Evolutionary conservation across 805 yeast species (phyloP).

Genomic region (Schwanniomyces sp.): DNA sequence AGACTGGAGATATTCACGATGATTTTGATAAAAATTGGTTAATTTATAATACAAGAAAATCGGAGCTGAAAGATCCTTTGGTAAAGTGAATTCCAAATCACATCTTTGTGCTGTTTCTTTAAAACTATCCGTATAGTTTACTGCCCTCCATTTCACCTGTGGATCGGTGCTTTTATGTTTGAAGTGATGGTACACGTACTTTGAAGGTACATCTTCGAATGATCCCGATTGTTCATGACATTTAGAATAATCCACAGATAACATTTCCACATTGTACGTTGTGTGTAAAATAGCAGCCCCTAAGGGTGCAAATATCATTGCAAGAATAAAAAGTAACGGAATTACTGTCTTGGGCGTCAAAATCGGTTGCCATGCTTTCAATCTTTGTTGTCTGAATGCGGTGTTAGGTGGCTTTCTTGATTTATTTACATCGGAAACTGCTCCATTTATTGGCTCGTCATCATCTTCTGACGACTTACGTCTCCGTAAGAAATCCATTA

Average conservation of each 20-base stretch:
- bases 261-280: slow-evolving; percentile 74
- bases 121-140: slow-evolving; percentile 29
- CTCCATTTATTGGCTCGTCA: slow-evolving; percentile 11
- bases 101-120: slow-evolving; percentile 50
- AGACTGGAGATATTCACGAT: slow-evolving; percentile 87
- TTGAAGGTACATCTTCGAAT: slow-evolving; percentile 56
- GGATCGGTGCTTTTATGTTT: slow-evolving; percentile 38
- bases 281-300: slow-evolving; percentile 83
- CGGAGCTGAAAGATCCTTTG: slow-evolving; percentile 68
- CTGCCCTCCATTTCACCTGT: slow-evolving; percentile 65
- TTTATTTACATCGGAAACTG: slow-evolving; percentile 22
- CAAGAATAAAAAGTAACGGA: slow-evolving; percentile 73
- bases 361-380: slow-evolving; percentile 81
- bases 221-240: slow-evolving; percentile 55
- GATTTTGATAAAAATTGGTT: slow-evolving; percentile 92
- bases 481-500: slow-evolving; percentile 37
- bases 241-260: slow-evolving; percentile 71
- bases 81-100: slow-evolving; percentile 67
- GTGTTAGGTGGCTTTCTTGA: slow-evolving; percentile 56
- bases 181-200: slow-evolving; percentile 63
- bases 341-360: slow-evolving; percentile 88
- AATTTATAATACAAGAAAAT: slow-evolving; percentile 78
- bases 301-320: slow-evolving; percentile 83
- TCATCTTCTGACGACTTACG: slow-evolving; percentile 26
- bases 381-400: slow-evolving; percentile 74